Evolutionary conservation across 805 yeast species (phyloP).

Genomic region (Kazachstania viticola): DNA sequence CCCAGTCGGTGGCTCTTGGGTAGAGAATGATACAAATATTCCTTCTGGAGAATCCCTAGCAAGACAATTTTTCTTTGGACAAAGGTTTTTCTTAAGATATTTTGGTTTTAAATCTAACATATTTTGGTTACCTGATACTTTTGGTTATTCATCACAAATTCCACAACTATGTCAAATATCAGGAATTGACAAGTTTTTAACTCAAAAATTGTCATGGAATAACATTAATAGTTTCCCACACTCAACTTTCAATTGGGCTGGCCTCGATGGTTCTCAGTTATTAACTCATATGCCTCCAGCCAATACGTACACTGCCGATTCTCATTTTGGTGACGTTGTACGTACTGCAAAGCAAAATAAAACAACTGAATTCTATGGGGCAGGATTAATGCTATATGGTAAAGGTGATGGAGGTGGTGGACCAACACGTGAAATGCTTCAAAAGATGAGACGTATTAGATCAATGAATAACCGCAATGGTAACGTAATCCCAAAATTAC

Average conservation of each 20-base stretch:
- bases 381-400: slow-evolving; percentile 76
- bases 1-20: slow-evolving; percentile 97
- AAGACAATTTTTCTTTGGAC: slow-evolving; percentile 86
- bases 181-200: slow-evolving; percentile 72
- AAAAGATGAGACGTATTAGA: slow-evolving; percentile 81
- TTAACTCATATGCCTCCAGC: slow-evolving; percentile 97
- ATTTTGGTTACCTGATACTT: slow-evolving; percentile 96
- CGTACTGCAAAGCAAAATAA: slow-evolving; percentile 75
- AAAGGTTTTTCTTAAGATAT: slow-evolving; percentile 65
- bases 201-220: slow-evolving; percentile 95
- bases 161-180: slow-evolving; percentile 89
- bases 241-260: slow-evolving; percentile 89
- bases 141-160: slow-evolving; percentile 90
- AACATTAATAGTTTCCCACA: slow-evolving; percentile 86
- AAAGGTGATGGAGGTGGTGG: slow-evolving; percentile 99
- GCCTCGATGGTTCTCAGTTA: slow-evolving; percentile 87
- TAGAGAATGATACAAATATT: slow-evolving; percentile 89
- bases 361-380: slow-evolving; percentile 67
- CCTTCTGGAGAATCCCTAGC: slow-evolving; percentile 89
- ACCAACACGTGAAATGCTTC: slow-evolving; percentile 87
- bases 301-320: slow-evolving; percentile 87
- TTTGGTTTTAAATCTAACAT: slow-evolving; percentile 67
- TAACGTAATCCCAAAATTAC: slow-evolving; percentile 60
- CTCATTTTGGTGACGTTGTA: slow-evolving; percentile 85
- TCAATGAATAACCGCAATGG: slow-evolving; percentile 78